phyloP scores from a whole-genome alignment of 306 rosid species.

The Hippophae gyantsensis region DNA sequence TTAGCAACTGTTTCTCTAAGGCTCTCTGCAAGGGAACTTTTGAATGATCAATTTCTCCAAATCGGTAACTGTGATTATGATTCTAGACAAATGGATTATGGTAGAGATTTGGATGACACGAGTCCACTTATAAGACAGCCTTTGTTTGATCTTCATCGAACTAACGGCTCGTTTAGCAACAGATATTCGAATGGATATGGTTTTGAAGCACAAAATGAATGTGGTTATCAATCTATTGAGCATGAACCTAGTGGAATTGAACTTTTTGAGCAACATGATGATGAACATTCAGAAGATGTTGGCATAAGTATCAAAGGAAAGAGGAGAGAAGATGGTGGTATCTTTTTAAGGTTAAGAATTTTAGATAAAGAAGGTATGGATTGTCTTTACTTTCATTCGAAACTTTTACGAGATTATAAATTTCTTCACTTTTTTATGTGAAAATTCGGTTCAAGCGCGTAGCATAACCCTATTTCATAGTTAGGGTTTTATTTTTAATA shows the following conservation, averaged over 20 bases:
- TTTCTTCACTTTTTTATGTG: background rate
- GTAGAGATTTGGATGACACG: slow-evolving; percentile 26
- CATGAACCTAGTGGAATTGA: slow-evolving; percentile 54
- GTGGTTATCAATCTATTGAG: slow-evolving; percentile 45
- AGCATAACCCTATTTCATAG: too few relatives aligned
- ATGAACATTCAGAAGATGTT: slow-evolving; percentile 48
- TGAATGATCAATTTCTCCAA: slow-evolving; percentile 72
- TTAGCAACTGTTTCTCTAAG: slow-evolving; percentile 69
- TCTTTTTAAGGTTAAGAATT: slow-evolving; percentile 75
- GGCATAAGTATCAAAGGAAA: slow-evolving; percentile 78
- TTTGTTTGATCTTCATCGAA: slow-evolving; percentile 29
- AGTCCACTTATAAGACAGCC: slow-evolving; percentile 41
- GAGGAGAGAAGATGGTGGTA: slow-evolving; percentile 52
- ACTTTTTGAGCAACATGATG: slow-evolving; percentile 68
- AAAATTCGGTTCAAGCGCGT: too few relatives aligned
- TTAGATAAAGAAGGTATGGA: slow-evolving; percentile 79
- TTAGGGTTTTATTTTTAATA: too few relatives aligned
- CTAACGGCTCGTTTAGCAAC: slow-evolving; percentile 34
- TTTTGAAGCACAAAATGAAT: slow-evolving; percentile 39
- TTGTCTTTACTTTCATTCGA: slow-evolving; percentile 6
- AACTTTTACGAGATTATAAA: slow-evolving; percentile 5
- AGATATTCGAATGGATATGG: slow-evolving; percentile 41
- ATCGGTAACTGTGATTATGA: slow-evolving; percentile 48
- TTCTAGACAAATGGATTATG: slow-evolving; percentile 26
- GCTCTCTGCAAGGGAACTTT: slow-evolving; percentile 82